Conservation (phyloP, 441 rosid genomes). For the Manihot esculenta region DNA sequence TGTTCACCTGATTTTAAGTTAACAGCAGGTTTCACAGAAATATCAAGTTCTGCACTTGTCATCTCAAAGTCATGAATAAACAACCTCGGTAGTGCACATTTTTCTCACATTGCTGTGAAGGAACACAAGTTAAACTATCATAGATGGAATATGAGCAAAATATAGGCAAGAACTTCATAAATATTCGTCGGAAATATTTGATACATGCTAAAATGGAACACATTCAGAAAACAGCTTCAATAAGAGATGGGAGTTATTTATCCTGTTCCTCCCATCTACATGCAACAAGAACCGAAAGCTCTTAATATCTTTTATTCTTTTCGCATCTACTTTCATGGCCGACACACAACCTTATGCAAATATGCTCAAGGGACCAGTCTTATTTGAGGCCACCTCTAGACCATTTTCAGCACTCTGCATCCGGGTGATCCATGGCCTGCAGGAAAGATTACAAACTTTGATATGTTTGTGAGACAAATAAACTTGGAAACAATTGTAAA, state of each 20-base stretch:
- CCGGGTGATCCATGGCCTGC: constrained; percentile 72
- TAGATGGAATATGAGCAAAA: neutral
- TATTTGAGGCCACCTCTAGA: constrained; percentile 55
- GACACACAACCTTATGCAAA: constrained; percentile 36
- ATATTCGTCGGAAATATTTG: constrained; percentile 9
- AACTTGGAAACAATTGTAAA: neutral
- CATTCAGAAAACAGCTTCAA: neutral
- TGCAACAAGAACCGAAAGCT: constrained; percentile 5
- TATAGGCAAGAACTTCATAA: neutral
- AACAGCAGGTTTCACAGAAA: neutral
- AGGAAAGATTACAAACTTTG: constrained; percentile 16
- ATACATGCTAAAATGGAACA: neutral
- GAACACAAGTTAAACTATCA: neutral
- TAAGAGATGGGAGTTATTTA: constrained; percentile 8
- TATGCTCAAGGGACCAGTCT: constrained; percentile 78
- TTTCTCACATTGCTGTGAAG: neutral
- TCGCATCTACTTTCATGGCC: constrained; percentile 8
- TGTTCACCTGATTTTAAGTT: neutral
- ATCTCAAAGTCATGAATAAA: constrained; percentile 5
- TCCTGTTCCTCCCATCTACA: constrained; percentile 9
- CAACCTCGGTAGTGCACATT: neutral
- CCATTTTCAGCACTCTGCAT: constrained; percentile 57
- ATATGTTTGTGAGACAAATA: neutral
- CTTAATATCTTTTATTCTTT: constrained; percentile 12
- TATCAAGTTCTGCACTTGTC: neutral